Percentiles rank a stretch among this genome's conserved stretches.
Conservation (phyloP, 176 grass and related monocot species). For the Microstegium vimineum region DNA sequence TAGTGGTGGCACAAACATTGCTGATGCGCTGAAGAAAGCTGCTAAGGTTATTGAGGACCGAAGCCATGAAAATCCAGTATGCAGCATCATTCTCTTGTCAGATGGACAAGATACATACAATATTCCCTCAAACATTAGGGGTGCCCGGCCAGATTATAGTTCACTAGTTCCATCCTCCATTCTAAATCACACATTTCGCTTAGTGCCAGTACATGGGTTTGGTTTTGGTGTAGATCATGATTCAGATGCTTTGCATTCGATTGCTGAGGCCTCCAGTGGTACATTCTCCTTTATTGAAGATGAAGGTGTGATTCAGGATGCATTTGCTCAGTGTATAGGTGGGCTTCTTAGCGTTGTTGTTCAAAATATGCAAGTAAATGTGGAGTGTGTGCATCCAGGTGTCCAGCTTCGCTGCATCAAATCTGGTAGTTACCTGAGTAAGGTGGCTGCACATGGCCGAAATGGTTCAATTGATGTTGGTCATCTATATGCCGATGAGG, state of each 20-base stretch:
- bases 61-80: slow-evolving; percentile 77
- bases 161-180: slow-evolving; percentile 71
- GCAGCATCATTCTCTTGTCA: slow-evolving; percentile 90
- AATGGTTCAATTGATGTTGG: slow-evolving; percentile 74
- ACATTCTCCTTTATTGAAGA: slow-evolving; percentile 98
- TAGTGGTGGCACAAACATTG: slow-evolving; percentile 91
- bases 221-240: slow-evolving; percentile 92
- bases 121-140: slow-evolving; percentile 60
- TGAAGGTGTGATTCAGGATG: slow-evolving; percentile 90
- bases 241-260: slow-evolving; percentile 73
- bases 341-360: slow-evolving; percentile 92
- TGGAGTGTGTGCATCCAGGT: slow-evolving; percentile 60
- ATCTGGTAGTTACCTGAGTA: slow-evolving; percentile 87
- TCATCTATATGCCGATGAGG: slow-evolving; percentile 91
- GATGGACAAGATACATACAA: slow-evolving; percentile 97
- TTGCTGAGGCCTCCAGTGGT: slow-evolving; percentile 80
- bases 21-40: slow-evolving; percentile 77
- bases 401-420: slow-evolving; percentile 66
- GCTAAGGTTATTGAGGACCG: slow-evolving; percentile 84
- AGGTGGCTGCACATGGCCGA: slow-evolving; percentile 57
- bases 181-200: slow-evolving; percentile 29
- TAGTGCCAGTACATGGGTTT: slow-evolving; percentile 77
- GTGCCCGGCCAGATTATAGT: slow-evolving; percentile 47
- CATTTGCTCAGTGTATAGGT: slow-evolving; percentile 98
- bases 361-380: slow-evolving; percentile 60